phyloP scores from a whole-genome alignment of 2,329 filamentous ascomycete genomes.

The Penicillium sp. region DNA sequence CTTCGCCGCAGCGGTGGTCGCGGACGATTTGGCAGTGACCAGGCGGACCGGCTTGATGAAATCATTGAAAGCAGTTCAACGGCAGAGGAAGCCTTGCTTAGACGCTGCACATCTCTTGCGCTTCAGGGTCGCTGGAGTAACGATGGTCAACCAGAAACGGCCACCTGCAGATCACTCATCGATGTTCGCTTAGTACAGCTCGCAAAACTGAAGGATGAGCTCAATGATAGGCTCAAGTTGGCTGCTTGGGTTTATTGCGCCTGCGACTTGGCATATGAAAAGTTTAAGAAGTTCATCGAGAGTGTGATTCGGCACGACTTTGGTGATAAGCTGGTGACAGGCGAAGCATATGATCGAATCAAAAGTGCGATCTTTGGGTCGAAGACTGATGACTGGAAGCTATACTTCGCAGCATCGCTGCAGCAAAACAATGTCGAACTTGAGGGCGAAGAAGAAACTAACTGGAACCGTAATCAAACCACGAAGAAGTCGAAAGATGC shows the following conservation, averaged over 20 bases:
- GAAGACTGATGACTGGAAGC: conserved; percentile 34
- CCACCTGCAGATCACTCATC: conserved; percentile 41
- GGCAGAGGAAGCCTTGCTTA: conserved; percentile 60
- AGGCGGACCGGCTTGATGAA: conserved; percentile 48
- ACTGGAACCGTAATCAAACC: background rate
- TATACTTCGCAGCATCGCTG: conserved; percentile 30
- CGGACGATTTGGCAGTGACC: conserved; percentile 33
- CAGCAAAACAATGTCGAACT: background rate
- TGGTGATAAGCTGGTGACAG: conserved; percentile 35
- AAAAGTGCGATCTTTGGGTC: conserved; percentile 25
- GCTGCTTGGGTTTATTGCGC: conserved; percentile 37
- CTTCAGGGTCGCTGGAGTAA: conserved; percentile 33
- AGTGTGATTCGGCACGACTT: conserved; percentile 34
- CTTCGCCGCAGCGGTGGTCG: conserved; percentile 31
- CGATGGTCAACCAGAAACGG: conserved; percentile 30
- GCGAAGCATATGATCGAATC: conserved; percentile 26
- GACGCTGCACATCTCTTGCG: conserved; percentile 47
- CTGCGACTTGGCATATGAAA: conserved; percentile 26
- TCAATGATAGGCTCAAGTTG: conserved; percentile 31
- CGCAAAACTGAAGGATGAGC: conserved; percentile 26
- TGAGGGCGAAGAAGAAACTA: background rate
- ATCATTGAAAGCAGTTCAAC: conserved; percentile 52
- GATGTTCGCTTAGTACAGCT: conserved; percentile 31
- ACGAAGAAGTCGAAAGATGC: background rate
- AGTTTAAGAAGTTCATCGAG: conserved; percentile 36